These are phyloP conservation scores for Trichomonas vaginalis DNA, from an alignment of 208 protist genomes.

Conservation along the genomic window DNA sequence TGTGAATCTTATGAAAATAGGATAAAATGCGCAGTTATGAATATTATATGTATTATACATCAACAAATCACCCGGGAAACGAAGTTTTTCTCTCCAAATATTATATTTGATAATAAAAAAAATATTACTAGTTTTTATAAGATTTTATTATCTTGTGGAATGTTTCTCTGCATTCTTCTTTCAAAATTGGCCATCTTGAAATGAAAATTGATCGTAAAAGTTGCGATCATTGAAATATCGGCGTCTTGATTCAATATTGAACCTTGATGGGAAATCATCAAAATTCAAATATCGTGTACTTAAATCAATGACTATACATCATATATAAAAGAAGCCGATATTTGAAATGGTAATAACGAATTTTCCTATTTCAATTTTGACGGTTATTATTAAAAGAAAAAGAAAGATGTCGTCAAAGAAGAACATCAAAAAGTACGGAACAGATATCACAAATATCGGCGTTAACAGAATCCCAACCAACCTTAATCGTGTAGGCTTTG, in stretches of 20 bases:
- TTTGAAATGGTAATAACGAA: not conserved
- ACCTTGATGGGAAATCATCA: not conserved
- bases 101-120: too few relatives aligned
- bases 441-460: not conserved
- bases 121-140: too few relatives aligned
- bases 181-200: not conserved
- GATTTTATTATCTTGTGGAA: too few relatives aligned
- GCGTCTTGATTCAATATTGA: not conserved
- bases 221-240: not conserved
- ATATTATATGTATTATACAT: too few relatives aligned
- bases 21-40: too few relatives aligned
- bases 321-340: not conserved
- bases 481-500: not conserved
- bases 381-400: not conserved
- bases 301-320: not conserved
- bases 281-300: not conserved
- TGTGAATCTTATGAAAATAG: too few relatives aligned
- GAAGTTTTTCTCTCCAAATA: too few relatives aligned
- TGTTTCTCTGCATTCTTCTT: not conserved
- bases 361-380: not conserved
- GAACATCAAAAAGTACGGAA: not conserved
- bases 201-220: not conserved
- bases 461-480: not conserved
- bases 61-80: too few relatives aligned
- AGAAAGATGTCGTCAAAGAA: not conserved